Percentiles rank a stretch among this genome's conserved stretches.
These are phyloP conservation scores for Colletotrichum sp. DNA, from an alignment of 2,329 filamentous ascomycete species.

Conservation along the genomic window DNA sequence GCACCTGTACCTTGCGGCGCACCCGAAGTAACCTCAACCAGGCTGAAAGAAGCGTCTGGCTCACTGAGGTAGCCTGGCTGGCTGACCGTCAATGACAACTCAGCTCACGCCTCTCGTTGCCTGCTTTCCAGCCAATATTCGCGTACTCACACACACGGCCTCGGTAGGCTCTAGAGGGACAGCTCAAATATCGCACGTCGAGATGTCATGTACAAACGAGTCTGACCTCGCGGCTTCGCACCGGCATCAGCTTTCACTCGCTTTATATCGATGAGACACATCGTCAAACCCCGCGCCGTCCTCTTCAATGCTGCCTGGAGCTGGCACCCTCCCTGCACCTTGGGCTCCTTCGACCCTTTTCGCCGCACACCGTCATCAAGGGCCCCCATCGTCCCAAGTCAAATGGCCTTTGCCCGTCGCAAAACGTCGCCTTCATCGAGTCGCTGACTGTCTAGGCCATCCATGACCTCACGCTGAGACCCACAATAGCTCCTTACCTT, in stretches of 20 bases:
- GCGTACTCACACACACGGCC: neutral
- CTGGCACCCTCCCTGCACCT: conserved; percentile 10
- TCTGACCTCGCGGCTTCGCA: neutral
- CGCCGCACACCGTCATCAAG: neutral
- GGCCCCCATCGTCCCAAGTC: neutral
- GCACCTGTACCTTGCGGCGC: conserved; percentile 2
- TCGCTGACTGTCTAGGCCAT: neutral
- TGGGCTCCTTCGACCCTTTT: neutral
- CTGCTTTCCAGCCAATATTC: neutral
- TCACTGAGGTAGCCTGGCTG: neutral
- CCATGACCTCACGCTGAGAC: neutral
- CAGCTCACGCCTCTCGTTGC: neutral
- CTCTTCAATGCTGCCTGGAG: conserved; percentile 2
- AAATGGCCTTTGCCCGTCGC: neutral
- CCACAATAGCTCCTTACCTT: conserved; percentile 1
- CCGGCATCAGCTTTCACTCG: neutral
- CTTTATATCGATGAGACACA: conserved; percentile 1
- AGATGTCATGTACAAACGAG: neutral
- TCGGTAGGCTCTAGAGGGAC: neutral
- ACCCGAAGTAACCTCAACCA: neutral
- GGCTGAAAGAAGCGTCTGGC: neutral
- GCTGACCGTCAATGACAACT: neutral
- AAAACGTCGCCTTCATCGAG: neutral
- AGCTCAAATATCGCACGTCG: neutral
- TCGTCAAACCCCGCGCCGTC: conserved; percentile 2